Conservation (phyloP, 73 alveolate species). For the Blepharisma stoltei region DNA sequence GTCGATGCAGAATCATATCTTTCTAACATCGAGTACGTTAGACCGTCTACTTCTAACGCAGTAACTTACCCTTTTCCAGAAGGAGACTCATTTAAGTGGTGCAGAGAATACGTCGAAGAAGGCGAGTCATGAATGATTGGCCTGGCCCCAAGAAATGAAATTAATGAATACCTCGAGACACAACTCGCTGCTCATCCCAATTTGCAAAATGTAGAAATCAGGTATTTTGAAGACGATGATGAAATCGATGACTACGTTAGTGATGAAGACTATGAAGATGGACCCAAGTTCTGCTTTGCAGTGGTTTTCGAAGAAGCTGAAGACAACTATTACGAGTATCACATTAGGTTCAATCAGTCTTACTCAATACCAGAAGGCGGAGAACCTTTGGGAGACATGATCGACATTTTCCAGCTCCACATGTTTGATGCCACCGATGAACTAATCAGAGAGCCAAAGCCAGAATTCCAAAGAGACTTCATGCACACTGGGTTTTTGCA, state of each 20-base stretch:
- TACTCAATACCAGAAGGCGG: background rate
- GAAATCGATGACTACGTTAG: conserved; percentile 10
- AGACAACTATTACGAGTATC: background rate
- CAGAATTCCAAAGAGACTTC: conserved; percentile 17
- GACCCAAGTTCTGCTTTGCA: conserved; percentile 25
- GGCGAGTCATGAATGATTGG: background rate
- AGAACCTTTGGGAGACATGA: background rate
- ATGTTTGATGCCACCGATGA: background rate
- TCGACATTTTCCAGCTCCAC: background rate
- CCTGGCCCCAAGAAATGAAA: background rate
- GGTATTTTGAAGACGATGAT: background rate
- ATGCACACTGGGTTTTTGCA: conserved; percentile 11
- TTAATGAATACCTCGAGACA: background rate
- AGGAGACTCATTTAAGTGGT: background rate
- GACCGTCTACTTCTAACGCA: background rate
- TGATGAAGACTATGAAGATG: conserved; percentile 17
- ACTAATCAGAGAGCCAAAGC: background rate
- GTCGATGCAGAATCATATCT: background rate
- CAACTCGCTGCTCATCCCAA: background rate
- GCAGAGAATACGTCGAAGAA: background rate
- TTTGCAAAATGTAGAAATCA: background rate
- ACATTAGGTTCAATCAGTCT: background rate
- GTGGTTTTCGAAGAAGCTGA: background rate
- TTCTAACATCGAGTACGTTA: background rate
- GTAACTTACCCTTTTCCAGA: background rate